Evolutionary conservation across 2,329 filamentous ascomycete species (phyloP).

Genomic region (Sporothrix mexicana): DNA sequence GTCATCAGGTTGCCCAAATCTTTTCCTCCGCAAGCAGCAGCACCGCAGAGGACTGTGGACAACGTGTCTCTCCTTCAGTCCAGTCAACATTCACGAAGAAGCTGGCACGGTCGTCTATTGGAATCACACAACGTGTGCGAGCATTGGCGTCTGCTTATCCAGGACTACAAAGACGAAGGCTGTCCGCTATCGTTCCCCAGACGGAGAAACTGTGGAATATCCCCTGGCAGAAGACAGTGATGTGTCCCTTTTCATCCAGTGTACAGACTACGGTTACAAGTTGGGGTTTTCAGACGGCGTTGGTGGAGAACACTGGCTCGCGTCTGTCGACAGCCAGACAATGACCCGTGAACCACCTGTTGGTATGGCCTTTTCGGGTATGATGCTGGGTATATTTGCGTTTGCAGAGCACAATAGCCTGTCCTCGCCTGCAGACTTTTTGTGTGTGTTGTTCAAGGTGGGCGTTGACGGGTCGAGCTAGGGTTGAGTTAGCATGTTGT

Average conservation of each 20-base stretch:
- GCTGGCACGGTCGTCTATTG: conserved; percentile 9
- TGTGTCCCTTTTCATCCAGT: background rate
- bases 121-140: background rate
- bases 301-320: background rate
- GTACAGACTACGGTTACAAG: background rate
- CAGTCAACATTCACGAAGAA: background rate
- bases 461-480: background rate
- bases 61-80: background rate
- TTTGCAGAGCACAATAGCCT: background rate
- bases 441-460: background rate
- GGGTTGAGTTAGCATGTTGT: too few species aligned
- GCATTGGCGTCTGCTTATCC: background rate
- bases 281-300: background rate
- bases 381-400: conserved; percentile 4
- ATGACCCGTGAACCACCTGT: background rate
- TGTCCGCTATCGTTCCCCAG: background rate
- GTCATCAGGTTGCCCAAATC: background rate
- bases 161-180: background rate
- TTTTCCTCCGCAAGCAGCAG: conserved; percentile 7
- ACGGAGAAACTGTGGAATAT: background rate
- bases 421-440: background rate
- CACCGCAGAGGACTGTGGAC: background rate
- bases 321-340: background rate
- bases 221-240: background rate
- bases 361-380: conserved; percentile 6